These are phyloP conservation scores for Pichia nanzhaoensis DNA, from an alignment of 805 yeast species.

Conservation along the genomic window DNA sequence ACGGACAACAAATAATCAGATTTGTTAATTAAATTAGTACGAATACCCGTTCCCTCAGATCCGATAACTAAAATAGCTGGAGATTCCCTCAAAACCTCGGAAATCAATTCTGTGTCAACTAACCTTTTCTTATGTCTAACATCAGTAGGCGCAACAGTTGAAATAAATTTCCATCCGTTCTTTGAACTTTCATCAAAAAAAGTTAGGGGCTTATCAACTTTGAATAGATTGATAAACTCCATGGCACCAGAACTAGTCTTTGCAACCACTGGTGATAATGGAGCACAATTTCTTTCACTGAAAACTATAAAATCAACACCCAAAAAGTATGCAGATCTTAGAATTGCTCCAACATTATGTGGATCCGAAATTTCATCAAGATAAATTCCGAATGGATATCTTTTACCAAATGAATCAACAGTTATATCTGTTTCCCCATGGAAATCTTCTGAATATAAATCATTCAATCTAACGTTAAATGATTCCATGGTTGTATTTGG, in stretches of 20 bases:
- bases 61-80: slow-evolving; percentile 77
- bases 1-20: slow-evolving; percentile 47
- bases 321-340: slow-evolving; percentile 71
- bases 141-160: slow-evolving; percentile 44
- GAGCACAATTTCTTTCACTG: slow-evolving; percentile 65
- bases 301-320: slow-evolving; percentile 77
- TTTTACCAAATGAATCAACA: slow-evolving; percentile 17
- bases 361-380: slow-evolving; percentile 82
- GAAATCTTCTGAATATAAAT: background rate
- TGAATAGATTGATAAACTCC: slow-evolving; percentile 61
- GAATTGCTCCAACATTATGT: slow-evolving; percentile 78
- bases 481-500: slow-evolving; percentile 1
- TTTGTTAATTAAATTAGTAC: slow-evolving; percentile 54
- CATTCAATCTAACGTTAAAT: background rate
- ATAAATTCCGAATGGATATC: slow-evolving; percentile 62
- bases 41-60: slow-evolving; percentile 78
- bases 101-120: slow-evolving; percentile 32
- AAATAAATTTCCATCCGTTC: slow-evolving; percentile 66
- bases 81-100: slow-evolving; percentile 34
- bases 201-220: slow-evolving; percentile 48
- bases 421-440: background rate
- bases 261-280: slow-evolving; percentile 67
- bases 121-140: slow-evolving; percentile 13
- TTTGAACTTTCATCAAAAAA: slow-evolving; percentile 51
- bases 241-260: slow-evolving; percentile 83